Conservation (phyloP, 2,329 filamentous ascomycete species). For the Harringtonia aguacate region DNA sequence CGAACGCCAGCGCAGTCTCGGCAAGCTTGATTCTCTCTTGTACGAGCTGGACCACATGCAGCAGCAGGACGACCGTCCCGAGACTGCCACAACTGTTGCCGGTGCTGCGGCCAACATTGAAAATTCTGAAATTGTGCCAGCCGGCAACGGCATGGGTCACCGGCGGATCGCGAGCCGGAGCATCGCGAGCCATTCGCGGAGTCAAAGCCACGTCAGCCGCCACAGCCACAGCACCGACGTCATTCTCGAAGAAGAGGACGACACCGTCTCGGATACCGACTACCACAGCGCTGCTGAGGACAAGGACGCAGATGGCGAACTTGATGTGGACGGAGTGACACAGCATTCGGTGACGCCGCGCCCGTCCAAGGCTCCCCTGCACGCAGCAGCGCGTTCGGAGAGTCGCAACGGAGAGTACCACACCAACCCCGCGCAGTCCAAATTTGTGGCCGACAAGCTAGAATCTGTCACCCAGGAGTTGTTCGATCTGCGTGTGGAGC, state of each 20-base stretch:
- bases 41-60: constrained; percentile 79
- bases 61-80: constrained; percentile 35
- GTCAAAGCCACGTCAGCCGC: constrained; percentile 41
- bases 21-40: constrained; percentile 85
- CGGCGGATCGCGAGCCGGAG: constrained; percentile 29
- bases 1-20: constrained; percentile 87
- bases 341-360: constrained; percentile 12
- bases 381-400: not conserved
- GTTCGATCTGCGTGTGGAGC: constrained; percentile 79
- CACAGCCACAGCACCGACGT: constrained; percentile 39
- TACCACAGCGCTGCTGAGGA: constrained; percentile 16
- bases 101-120: not conserved
- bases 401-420: constrained; percentile 26
- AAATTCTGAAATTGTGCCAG: constrained; percentile 22
- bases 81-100: constrained; percentile 12
- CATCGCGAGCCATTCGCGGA: constrained; percentile 40
- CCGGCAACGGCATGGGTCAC: constrained; percentile 30
- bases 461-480: constrained; percentile 88
- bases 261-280: constrained; percentile 12
- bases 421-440: constrained; percentile 66
- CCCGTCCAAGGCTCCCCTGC: constrained; percentile 8
- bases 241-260: constrained; percentile 43
- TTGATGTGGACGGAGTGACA: not conserved
- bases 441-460: constrained; percentile 84
- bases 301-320: constrained; percentile 8